Conservation (phyloP, 164 flowering plant genomes). For the Aristolochia fimbriata region DNA sequence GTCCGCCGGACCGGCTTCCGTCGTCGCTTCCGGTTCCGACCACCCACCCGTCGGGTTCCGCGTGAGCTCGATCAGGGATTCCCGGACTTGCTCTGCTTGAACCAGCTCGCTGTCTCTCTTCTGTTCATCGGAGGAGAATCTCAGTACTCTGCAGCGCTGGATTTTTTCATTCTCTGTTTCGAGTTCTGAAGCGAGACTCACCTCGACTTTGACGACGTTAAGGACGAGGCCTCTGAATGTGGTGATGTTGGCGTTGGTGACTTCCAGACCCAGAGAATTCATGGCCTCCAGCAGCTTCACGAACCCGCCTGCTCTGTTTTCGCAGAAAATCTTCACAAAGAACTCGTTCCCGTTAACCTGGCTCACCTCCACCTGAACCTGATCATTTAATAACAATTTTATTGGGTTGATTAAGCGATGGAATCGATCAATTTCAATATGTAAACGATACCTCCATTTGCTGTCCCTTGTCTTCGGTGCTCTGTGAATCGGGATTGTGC, state of each 20-base stretch:
- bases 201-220: conserved; percentile 74
- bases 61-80: conserved; percentile 66
- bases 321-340: conserved; percentile 66
- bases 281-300: conserved; percentile 76
- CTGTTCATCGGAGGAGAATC: conserved; percentile 21
- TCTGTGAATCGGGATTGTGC: conserved; percentile 20
- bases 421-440: neutral
- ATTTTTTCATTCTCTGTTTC: neutral
- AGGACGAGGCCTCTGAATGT: conserved; percentile 54
- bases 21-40: conserved; percentile 18
- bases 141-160: neutral
- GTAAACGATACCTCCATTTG: conserved; percentile 68
- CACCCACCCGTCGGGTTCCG: conserved; percentile 32
- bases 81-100: conserved; percentile 69
- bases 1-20: conserved; percentile 13
- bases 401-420: neutral
- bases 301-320: conserved; percentile 72
- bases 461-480: conserved; percentile 34
- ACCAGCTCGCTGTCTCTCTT: conserved; percentile 61
- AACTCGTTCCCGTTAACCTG: conserved; percentile 61
- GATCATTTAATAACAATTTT: neutral
- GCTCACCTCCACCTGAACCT: conserved; percentile 80
- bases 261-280: conserved; percentile 69
- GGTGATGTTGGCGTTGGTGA: conserved; percentile 62
- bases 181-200: conserved; percentile 5